phyloP scores from a whole-genome alignment of 1,139 yeast species.

The Saccharomyces hybrid region DNA sequence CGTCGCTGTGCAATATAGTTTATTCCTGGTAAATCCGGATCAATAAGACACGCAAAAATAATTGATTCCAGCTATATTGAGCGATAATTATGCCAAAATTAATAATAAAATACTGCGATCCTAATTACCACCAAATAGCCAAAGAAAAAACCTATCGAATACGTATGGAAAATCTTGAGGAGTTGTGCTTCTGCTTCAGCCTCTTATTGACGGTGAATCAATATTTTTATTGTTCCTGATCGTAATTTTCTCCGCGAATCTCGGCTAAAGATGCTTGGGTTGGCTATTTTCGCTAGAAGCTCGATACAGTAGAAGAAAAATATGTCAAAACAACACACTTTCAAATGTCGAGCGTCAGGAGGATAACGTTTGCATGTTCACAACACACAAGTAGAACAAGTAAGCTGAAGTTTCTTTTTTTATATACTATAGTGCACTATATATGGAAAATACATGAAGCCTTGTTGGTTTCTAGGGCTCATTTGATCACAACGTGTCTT shows the following conservation, averaged over 20 bases:
- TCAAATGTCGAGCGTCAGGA: neutral
- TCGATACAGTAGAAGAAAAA: neutral
- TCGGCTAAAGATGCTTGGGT: neutral
- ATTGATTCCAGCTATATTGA: neutral
- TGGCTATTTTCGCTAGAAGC: neutral
- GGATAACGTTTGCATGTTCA: neutral
- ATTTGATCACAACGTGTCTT: slow-evolving; percentile 11
- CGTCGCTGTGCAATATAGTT: neutral
- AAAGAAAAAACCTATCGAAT: neutral
- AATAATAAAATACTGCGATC: neutral
- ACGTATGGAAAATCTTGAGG: neutral
- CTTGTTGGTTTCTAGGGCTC: neutral
- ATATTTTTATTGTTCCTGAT: neutral
- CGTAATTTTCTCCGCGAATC: neutral
- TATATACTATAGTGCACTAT: neutral
- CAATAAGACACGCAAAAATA: neutral
- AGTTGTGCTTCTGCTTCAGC: neutral
- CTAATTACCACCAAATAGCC: neutral
- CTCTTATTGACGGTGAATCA: neutral
- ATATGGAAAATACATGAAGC: neutral
- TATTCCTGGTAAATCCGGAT: neutral
- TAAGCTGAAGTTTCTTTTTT: neutral
- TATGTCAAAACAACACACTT: neutral
- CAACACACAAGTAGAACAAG: neutral
- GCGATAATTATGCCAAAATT: neutral